Evolutionary conservation across 495 filamentous ascomycete species (phyloP).

Genomic region (Annulohypoxylon moriforme): DNA sequence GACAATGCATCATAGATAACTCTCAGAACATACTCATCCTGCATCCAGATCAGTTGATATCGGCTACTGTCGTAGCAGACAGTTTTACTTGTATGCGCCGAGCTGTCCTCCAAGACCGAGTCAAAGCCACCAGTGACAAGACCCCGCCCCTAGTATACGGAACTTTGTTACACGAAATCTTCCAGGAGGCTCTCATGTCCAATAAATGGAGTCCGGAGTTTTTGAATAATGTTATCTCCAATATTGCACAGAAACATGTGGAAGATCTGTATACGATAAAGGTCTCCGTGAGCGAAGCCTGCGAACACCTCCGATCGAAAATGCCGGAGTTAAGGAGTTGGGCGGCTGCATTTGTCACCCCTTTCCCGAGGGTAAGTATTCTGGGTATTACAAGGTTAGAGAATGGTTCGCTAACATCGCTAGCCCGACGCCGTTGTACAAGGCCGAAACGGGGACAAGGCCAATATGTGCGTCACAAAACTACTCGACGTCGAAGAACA

Average conservation of each 20-base stretch:
- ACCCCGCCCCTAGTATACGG: constrained; percentile 86
- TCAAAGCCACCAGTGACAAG: constrained; percentile 84
- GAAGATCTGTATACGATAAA: constrained; percentile 89
- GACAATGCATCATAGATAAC: constrained; percentile 80
- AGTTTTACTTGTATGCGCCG: constrained; percentile 89
- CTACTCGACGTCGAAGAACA: constrained; percentile 97
- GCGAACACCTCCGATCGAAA: constrained; percentile 81
- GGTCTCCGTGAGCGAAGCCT: constrained; percentile 74
- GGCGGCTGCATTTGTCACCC: constrained; percentile 82
- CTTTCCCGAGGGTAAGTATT: constrained; percentile 72
- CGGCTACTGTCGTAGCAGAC: constrained; percentile 91
- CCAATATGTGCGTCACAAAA: constrained; percentile 88
- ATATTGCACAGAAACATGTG: constrained; percentile 74
- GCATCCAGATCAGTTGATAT: constrained; percentile 95
- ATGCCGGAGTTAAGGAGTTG: constrained; percentile 80
- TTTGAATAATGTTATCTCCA: constrained; percentile 70
- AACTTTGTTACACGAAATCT: constrained; percentile 90
- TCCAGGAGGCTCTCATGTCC: constrained; percentile 86
- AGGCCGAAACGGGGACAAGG: constrained; percentile 76
- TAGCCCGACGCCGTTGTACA: constrained; percentile 78
- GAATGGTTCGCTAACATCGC: constrained; percentile 32
- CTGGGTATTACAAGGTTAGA: constrained; percentile 6
- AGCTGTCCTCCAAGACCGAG: constrained; percentile 90
- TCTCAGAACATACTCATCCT: constrained; percentile 86
- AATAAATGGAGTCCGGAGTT: constrained; percentile 83